phyloP scores from a whole-genome alignment of 225 moss, liverwort and hornwort species.

The Marchantia polymorpha region DNA sequence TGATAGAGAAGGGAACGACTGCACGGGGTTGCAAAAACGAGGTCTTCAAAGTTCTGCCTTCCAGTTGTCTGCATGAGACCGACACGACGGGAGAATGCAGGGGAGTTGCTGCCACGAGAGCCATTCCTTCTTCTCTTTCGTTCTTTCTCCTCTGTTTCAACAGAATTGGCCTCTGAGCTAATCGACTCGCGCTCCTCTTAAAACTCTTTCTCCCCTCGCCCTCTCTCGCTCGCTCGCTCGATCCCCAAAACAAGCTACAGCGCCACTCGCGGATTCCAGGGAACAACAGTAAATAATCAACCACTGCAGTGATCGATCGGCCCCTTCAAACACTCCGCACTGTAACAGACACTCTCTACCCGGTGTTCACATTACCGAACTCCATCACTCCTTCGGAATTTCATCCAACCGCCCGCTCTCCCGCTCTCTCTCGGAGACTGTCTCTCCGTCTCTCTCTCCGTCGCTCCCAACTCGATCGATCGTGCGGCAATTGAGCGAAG shows the following conservation, averaged over 20 bases:
- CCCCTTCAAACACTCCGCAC: too few species aligned
- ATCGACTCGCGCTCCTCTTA: background rate
- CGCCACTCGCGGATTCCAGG: background rate
- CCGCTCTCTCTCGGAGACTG: background rate
- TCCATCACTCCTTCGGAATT: too few species aligned
- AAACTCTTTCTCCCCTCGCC: slow-evolving; percentile 3
- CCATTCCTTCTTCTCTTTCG: slow-evolving; percentile 20
- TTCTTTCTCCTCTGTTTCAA: background rate
- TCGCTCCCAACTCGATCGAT: background rate
- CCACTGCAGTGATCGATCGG: background rate
- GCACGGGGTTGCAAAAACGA: background rate
- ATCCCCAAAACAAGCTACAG: slow-evolving; percentile 10
- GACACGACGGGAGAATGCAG: slow-evolving; percentile 1
- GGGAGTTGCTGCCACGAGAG: slow-evolving; percentile 18
- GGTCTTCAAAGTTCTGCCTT: background rate
- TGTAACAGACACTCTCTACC: background rate
- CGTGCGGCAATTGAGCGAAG: background rate
- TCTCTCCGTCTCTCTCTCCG: background rate
- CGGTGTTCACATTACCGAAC: slow-evolving; percentile 2
- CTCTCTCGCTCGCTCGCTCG: background rate
- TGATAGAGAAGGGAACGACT: background rate
- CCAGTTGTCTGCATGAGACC: slow-evolving; percentile 4
- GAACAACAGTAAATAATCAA: background rate
- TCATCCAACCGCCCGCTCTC: background rate
- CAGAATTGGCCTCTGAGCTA: slow-evolving; percentile 10